Base-by-base conservation (phyloP, 208 protist species). In the Herpetomonas muscarum region DNA sequence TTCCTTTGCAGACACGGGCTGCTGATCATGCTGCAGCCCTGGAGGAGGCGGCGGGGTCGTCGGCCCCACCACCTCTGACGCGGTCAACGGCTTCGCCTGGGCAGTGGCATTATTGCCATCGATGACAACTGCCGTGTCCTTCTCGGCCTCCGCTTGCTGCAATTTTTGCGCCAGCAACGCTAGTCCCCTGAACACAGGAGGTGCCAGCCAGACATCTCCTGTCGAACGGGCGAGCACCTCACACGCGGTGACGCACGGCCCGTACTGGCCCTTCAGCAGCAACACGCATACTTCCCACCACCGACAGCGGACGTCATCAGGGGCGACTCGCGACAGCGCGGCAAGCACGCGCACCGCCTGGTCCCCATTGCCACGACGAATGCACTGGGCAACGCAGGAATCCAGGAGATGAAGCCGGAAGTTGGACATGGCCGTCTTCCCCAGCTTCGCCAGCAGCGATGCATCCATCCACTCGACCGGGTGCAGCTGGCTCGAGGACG, bases 221-320 rank as follows among this genome's bases (percentile, higher is more conserved):
- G 7, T 15, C 15, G 34, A 7, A 39, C 15, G 7, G 22, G 66
- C 37, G 21, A 72, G 50, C 34, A 51, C 32, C 55, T 72, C 58
- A 47, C 65, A 72, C 21, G 49, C 39, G 19, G 15, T 6, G 45
- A 72, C 54, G 42, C 65, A 72, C 10, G 56, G 51, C 28, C 19
- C 32, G 29, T 53, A 29, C 26, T 56, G 46, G 19, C 65, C 58
- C 41, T 66, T 57, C 15, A 46, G 41, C 19, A 50, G 61, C 58
- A 47, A 51, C 54, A 2, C 4, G 42, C 59, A 66, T 63, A 21
- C 61, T 59, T 37, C 42, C 65, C 28, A 51, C 32, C 19, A 54
- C 56, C 42, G 32, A 36, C 41, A 56, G 47, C 3, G 58, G 45
- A 25, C 51, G 49, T 46, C 61, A 12, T 6, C 22, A 5, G 41